Conservation (phyloP, 306 rosid species). For the Fragaria vesca region DNA sequence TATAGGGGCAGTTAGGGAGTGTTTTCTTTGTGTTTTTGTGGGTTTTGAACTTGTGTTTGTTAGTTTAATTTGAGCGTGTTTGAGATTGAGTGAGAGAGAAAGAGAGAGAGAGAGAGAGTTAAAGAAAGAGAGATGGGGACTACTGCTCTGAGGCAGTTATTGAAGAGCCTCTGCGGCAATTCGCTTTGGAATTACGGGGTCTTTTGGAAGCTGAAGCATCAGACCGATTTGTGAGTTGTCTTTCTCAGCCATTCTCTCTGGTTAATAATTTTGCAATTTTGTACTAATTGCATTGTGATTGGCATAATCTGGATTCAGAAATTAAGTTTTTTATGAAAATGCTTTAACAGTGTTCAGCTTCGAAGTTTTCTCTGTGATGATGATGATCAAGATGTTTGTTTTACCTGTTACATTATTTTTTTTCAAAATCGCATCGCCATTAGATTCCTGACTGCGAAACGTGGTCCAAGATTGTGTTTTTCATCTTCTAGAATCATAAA, state of each 20-base stretch:
- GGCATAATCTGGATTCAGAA: not conserved
- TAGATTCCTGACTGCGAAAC: not conserved
- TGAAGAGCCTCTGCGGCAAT: slow-evolving; percentile 65
- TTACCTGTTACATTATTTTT: not conserved
- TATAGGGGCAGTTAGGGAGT: slow-evolving; percentile 79
- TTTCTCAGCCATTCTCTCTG: not conserved
- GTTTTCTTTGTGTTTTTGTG: not conserved
- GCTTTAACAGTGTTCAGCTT: not conserved
- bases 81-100: not conserved
- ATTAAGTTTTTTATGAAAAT: not conserved
- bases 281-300: not conserved
- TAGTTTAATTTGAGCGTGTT: slow-evolving; percentile 17
- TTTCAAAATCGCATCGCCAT: not conserved
- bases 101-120: slow-evolving; percentile 7
- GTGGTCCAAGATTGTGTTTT: not conserved
- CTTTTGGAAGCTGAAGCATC: slow-evolving; percentile 83
- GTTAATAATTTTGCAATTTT: not conserved
- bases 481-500: not conserved
- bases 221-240: slow-evolving; percentile 33
- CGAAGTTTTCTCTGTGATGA: not conserved
- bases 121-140: slow-evolving; percentile 47
- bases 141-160: slow-evolving; percentile 46
- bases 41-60: slow-evolving; percentile 18
- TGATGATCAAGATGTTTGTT: not conserved
- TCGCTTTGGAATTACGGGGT: slow-evolving; percentile 80